Evolutionary conservation across 2,329 filamentous ascomycete genomes (phyloP), one percentile per base, ranked within the genome.

Genomic region (Talaromyces albobiverticillius): DNA sequence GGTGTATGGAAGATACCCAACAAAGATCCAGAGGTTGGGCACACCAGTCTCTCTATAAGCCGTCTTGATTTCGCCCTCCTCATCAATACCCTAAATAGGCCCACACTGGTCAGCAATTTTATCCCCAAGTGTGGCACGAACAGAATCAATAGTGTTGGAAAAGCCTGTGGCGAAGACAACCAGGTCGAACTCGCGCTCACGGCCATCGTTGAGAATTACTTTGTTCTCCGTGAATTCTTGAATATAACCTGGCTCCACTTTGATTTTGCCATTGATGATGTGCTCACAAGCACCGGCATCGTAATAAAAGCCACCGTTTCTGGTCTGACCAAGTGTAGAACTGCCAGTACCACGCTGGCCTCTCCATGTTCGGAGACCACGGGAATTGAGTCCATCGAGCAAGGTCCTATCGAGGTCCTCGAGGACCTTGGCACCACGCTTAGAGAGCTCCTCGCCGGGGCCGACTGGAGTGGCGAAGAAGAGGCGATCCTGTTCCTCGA

Each of bases 291-390:
- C 82, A 0, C 86, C 86, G 1, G 87, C 83, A 57, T 89, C 84
- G 57, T 88, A 85, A 68, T 88, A 88, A 64, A 88, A 88, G 0
- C 86, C 85, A 1, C 86, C 86, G 1, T 29, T 6, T 5, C 10
- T 10, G 26, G 13, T 14, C 20, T 13, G 13, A 5, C 20, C 7
- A 16, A 22, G 23, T 29, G 11, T 13, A 20, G 20, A 40, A 13
- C 5, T n/a, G 14, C 42, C 42, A 22, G 14, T 29, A 18, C 26
- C 42, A 29, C 11, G 11, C 13, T 26, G 23, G 14, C 20, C 2
- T 8, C 23, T 6, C 4, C 23, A n/a, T 14, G 11, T n/a, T 16
- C 23, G 36, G 14, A 7, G 14, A 7, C 36, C 36, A 4, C 6
- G 6, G 18, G 7, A 4, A 5, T 40, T 40, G 5, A 40, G 14